These are phyloP conservation scores for Dactylellina sp. DNA, from an alignment of 2,329 filamentous ascomycete species.

Conservation along the genomic window DNA sequence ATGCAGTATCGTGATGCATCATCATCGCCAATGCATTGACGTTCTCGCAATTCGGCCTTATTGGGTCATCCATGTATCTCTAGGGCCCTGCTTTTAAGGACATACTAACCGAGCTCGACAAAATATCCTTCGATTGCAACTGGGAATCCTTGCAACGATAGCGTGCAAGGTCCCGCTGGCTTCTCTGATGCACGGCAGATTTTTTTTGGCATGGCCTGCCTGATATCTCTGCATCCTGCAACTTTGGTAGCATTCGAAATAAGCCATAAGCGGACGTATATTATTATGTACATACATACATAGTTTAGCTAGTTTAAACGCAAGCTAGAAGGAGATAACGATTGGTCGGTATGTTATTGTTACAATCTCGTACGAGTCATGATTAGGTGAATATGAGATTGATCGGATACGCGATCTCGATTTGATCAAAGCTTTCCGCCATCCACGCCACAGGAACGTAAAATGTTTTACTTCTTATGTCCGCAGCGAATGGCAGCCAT, in stretches of 20 bases:
- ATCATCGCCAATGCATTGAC: background rate
- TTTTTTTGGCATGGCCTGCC: conserved; percentile 16
- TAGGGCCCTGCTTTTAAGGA: conserved; percentile 7
- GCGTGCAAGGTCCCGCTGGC: conserved; percentile 35
- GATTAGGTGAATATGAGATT: conserved; percentile 2
- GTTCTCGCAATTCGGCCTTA: conserved; percentile 6
- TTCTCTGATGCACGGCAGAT: conserved; percentile 24
- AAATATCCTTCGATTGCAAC: conserved; percentile 22
- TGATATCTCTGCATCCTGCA: conserved; percentile 7
- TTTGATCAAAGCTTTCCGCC: conserved; percentile 41
- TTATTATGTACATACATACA: no score
- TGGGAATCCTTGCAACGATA: conserved; percentile 36
- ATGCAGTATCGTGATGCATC: background rate
- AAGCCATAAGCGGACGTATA: background rate
- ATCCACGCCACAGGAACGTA: conserved; percentile 52
- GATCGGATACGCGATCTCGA: conserved; percentile 25
- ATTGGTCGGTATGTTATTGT: no score
- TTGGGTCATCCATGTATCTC: conserved; percentile 17
- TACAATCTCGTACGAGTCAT: no score
- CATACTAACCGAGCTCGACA: conserved; percentile 33
- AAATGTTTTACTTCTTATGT: conserved; percentile 55
- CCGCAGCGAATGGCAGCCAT: conserved; percentile 42
- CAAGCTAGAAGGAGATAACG: no score
- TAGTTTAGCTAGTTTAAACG: no score
- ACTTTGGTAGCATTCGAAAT: background rate